Conservation (phyloP, 352 stramenopile species). For the Phytophthora nicotianae region DNA sequence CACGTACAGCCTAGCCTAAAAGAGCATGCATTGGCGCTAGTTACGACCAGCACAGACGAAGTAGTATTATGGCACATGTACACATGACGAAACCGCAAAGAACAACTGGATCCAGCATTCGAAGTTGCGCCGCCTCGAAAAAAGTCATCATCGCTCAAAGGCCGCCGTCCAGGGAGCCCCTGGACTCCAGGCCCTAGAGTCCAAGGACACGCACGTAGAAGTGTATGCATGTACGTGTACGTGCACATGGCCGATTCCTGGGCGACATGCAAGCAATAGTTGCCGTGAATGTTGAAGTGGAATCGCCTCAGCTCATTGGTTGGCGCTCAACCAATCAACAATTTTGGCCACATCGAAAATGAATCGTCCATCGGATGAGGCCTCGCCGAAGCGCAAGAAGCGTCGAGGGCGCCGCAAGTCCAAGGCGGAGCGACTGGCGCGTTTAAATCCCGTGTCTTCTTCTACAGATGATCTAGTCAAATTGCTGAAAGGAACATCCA, state of each 20-base stretch:
- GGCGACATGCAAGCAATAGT: too few relatives aligned
- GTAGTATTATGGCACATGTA: too few relatives aligned
- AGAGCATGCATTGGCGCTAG: background rate
- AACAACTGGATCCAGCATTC: background rate
- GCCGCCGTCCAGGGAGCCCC: background rate
- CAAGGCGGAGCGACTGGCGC: conserved; percentile 57
- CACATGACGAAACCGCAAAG: background rate
- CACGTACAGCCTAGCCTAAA: background rate
- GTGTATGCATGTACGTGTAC: background rate
- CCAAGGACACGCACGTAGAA: too few relatives aligned
- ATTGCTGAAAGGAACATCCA: conserved; percentile 40
- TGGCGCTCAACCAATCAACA: conserved; percentile 10
- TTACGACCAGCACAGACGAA: too few relatives aligned
- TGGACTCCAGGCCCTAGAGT: too few relatives aligned
- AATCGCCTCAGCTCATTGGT: conserved; percentile 1
- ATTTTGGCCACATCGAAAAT: conserved; percentile 17
- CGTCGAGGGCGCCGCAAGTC: conserved; percentile 48
- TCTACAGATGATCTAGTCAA: conserved; percentile 24
- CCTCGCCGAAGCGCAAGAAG: conserved; percentile 31
- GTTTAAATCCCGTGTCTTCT: background rate
- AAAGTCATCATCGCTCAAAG: background rate
- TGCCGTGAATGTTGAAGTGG: conserved; percentile 20
- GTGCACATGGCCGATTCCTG: too few relatives aligned
- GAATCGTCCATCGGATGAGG: conserved; percentile 14
- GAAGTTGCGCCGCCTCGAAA: background rate